Evolutionary conservation across 345 rosid genomes (phyloP).

Genomic region (Bruguiera gymnorhiza): DNA sequence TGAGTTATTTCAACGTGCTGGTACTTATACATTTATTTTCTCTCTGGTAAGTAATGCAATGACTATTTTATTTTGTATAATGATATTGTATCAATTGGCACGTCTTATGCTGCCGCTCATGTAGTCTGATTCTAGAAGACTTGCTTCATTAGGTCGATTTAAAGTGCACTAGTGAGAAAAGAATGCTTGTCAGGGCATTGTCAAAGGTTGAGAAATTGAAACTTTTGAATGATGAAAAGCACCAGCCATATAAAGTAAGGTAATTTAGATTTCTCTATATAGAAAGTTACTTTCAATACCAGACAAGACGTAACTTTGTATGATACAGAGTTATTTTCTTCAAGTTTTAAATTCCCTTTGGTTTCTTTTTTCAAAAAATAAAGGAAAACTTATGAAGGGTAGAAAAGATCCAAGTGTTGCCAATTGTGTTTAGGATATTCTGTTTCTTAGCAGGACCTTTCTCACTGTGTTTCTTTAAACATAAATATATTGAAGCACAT

Average conservation of each 20-base stretch:
- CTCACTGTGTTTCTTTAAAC: background rate
- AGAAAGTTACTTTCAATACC: too few relatives aligned
- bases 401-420: too few relatives aligned
- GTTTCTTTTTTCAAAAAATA: too few relatives aligned
- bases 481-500: background rate
- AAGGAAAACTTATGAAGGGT: too few relatives aligned
- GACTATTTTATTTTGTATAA: background rate
- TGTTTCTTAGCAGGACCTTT: background rate
- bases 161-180: constrained; percentile 34
- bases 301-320: too few relatives aligned
- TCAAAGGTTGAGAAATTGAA: constrained; percentile 43
- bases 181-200: constrained; percentile 41
- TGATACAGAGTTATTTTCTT: too few relatives aligned
- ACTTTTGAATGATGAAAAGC: constrained; percentile 25
- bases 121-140: constrained; percentile 6
- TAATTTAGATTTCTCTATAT: constrained; percentile 12
- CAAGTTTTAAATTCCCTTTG: too few relatives aligned
- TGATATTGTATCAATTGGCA: background rate
- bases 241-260: constrained; percentile 24
- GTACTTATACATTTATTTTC: constrained; percentile 52
- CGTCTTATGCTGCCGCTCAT: constrained; percentile 10
- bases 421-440: too few relatives aligned
- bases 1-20: constrained; percentile 43
- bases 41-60: constrained; percentile 40
- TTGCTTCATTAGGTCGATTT: constrained; percentile 36